These are phyloP conservation scores for Neostapfia colusana DNA, from an alignment of 176 grass and related monocot species.

Conservation along the genomic window DNA sequence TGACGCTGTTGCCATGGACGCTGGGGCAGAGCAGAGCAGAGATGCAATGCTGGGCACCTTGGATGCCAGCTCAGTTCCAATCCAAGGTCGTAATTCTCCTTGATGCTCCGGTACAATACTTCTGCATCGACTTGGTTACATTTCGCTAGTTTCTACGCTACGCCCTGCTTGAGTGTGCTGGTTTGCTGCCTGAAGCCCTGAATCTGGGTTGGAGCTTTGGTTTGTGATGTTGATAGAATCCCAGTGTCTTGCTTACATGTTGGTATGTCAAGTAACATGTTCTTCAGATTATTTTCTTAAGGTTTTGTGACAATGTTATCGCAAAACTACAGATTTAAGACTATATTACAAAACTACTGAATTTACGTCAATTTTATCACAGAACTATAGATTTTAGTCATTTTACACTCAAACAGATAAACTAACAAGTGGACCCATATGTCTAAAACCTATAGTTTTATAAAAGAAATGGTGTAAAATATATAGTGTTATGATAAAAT, in stretches of 20 bases:
- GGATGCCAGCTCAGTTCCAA: neutral
- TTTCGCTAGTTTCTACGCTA: neutral
- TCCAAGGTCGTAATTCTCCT: neutral
- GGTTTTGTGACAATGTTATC: too few relatives aligned
- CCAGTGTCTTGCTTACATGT: neutral
- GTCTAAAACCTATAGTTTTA: too few relatives aligned
- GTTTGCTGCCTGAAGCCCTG: neutral
- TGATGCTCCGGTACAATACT: neutral
- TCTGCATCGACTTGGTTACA: neutral
- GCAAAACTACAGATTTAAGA: too few relatives aligned
- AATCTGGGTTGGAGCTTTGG: neutral
- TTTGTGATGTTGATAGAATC: neutral
- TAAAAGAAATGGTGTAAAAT: too few relatives aligned
- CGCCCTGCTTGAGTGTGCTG: neutral
- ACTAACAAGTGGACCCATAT: too few relatives aligned
- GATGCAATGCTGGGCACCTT: neutral
- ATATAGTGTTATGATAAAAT: too few relatives aligned
- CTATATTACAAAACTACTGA: too few relatives aligned
- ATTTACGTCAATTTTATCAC: too few relatives aligned
- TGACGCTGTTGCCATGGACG: neutral
- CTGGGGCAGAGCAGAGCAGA: neutral
- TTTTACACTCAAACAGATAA: too few relatives aligned
- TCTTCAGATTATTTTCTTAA: neutral
- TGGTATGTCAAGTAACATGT: neutral
- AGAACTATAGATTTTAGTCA: too few relatives aligned